phyloP scores from a whole-genome alignment of 331 rosid species.

The Acacia pycnantha region DNA sequence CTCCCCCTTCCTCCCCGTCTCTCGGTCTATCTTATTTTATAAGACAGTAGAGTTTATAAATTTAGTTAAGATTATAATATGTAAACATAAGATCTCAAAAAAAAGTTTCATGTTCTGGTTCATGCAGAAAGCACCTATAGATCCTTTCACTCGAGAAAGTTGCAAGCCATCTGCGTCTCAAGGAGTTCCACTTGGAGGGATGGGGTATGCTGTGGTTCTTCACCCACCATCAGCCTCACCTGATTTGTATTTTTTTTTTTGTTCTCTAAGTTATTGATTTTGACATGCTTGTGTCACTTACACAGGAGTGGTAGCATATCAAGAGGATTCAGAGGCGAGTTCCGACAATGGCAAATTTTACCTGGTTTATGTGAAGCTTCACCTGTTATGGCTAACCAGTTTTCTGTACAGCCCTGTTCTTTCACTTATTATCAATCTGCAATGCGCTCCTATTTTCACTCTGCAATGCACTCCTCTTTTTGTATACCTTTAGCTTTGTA shows the following conservation, averaged over 20 bases:
- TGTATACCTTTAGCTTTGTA: background rate
- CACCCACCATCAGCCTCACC: background rate
- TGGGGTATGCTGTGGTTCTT: slow-evolving; percentile 71
- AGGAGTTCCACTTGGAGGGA: slow-evolving; percentile 99
- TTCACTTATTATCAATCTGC: slow-evolving; percentile 13
- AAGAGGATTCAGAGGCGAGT: slow-evolving; percentile 98
- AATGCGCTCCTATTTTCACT: slow-evolving; percentile 17
- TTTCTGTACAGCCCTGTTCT: slow-evolving; percentile 66
- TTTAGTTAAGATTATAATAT: slow-evolving; percentile 8
- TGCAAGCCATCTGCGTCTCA: slow-evolving; percentile 99
- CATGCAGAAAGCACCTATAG: slow-evolving; percentile 97
- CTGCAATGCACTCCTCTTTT: slow-evolving; percentile 24
- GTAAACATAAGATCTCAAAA: background rate
- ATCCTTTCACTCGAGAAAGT: slow-evolving; percentile 93
- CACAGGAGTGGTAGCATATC: slow-evolving; percentile 98
- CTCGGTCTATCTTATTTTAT: background rate
- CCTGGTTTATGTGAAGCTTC: slow-evolving; percentile 89
- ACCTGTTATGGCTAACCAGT: slow-evolving; percentile 98
- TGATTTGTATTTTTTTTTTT: background rate
- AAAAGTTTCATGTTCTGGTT: slow-evolving; percentile 28
- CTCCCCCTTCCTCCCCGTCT: background rate
- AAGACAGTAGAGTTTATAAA: slow-evolving; percentile 12
- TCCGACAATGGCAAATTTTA: slow-evolving; percentile 94
- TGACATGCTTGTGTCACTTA: slow-evolving; percentile 11
- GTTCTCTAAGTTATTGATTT: slow-evolving; percentile 29